Conservation (phyloP, 129 eudicot genomes). For the Centella asiatica region DNA sequence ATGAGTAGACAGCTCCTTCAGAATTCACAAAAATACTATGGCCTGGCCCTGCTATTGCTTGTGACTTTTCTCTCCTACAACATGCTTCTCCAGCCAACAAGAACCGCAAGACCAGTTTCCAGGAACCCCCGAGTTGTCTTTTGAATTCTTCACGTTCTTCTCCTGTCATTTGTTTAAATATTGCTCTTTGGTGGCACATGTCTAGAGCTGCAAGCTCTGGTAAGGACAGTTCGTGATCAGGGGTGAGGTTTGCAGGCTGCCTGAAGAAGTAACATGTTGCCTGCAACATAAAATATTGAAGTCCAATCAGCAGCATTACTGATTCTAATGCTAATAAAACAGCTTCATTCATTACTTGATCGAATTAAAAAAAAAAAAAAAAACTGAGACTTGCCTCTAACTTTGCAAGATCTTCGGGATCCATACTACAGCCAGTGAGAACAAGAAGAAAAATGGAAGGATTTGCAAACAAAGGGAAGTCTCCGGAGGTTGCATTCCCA, state of each 20-base stretch:
- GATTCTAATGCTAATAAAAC: slow-evolving; percentile 41
- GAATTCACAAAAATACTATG: slow-evolving; percentile 87
- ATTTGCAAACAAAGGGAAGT: slow-evolving; percentile 85
- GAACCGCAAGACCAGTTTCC: slow-evolving; percentile 84
- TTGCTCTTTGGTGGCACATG: slow-evolving; percentile 75
- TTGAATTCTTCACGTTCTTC: slow-evolving; percentile 52
- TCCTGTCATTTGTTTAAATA: slow-evolving; percentile 61
- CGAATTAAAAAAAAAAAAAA: too few species aligned
- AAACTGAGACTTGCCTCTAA: slow-evolving; percentile 85
- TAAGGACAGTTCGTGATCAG: slow-evolving; percentile 70
- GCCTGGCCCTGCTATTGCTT: slow-evolving; percentile 88
- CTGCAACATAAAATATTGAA: slow-evolving; percentile 47
- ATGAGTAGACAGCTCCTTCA: slow-evolving; percentile 65
- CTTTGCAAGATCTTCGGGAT: slow-evolving; percentile 85
- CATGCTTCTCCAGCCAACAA: slow-evolving; percentile 87
- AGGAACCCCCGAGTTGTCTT: slow-evolving; percentile 76
- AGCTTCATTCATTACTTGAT: background rate
- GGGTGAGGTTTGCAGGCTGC: slow-evolving; percentile 76
- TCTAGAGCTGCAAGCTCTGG: slow-evolving; percentile 94
- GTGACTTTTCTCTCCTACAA: slow-evolving; percentile 74
- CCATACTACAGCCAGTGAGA: slow-evolving; percentile 82
- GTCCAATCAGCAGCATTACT: slow-evolving; percentile 85
- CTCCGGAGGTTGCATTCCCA: slow-evolving; percentile 79
- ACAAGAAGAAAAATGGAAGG: slow-evolving; percentile 95
- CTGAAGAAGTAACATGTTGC: slow-evolving; percentile 95